A percentile compares a stretch with the other conserved stretches of the same genome.
Conservation (phyloP, 192 early-diverging fungal species). For the Haplosporangium gracile region DNA sequence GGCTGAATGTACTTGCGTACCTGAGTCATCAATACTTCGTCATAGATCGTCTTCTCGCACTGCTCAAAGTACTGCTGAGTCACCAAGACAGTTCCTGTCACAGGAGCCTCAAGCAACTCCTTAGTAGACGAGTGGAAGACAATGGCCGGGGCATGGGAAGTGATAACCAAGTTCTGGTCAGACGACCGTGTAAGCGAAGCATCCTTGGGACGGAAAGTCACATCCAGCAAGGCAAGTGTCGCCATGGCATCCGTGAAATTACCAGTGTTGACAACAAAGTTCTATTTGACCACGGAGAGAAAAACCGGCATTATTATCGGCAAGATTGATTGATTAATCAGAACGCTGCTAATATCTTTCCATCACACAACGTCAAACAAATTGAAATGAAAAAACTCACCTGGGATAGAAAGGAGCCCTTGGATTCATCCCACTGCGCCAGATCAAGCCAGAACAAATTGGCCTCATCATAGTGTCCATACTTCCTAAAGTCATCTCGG, state of each 20-base stretch:
- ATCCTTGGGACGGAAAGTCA: conserved; percentile 45
- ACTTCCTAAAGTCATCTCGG: conserved; percentile 1
- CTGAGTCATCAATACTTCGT: conserved; percentile 9
- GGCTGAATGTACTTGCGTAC: conserved; percentile 41
- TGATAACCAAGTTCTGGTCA: conserved; percentile 34
- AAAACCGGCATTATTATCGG: background rate
- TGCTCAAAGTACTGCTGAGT: conserved; percentile 45
- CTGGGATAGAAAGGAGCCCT: conserved; percentile 55
- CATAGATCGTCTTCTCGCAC: conserved; percentile 24
- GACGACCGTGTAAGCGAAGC: conserved; percentile 23
- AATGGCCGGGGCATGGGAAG: conserved; percentile 52
- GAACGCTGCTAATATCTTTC: no score
- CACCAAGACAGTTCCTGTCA: conserved; percentile 37
- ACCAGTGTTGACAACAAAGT: conserved; percentile 53
- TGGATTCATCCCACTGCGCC: conserved; percentile 33
- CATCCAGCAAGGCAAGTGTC: conserved; percentile 57
- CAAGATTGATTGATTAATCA: no score
- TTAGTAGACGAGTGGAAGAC: conserved; percentile 60
- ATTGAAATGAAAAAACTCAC: conserved; percentile 21
- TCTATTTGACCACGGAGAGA: conserved; percentile 20
- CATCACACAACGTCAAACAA: background rate
- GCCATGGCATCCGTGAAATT: conserved; percentile 58
- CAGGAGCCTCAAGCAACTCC: conserved; percentile 27
- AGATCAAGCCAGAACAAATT: conserved; percentile 65
- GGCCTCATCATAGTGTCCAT: background rate